Evolutionary conservation across 495 filamentous ascomycete genomes (phyloP).

Genomic region (Pseudoneurospora amorphoporcata): DNA sequence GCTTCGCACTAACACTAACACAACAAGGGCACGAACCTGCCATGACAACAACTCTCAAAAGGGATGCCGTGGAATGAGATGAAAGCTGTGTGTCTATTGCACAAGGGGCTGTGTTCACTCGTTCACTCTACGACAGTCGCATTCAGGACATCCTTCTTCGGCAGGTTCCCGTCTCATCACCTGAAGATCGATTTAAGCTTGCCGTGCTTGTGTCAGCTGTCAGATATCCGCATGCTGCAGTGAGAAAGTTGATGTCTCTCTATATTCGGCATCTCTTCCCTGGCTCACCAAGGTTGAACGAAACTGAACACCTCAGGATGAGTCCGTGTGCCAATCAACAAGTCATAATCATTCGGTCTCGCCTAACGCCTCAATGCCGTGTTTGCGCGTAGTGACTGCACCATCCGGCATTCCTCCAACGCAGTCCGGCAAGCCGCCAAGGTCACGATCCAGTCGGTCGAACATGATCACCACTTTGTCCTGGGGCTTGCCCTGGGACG

Average conservation of each 20-base stretch:
- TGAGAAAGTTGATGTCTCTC: not conserved
- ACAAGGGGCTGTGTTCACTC: not conserved
- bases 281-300: not conserved
- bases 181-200: not conserved
- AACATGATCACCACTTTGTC: not conserved
- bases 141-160: not conserved
- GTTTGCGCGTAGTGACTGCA: not conserved
- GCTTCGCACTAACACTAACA: not conserved
- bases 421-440: slow-evolving; percentile 27
- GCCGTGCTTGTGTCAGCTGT: not conserved
- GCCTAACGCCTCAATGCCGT: not conserved
- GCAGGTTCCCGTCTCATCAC: not conserved
- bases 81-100: not conserved
- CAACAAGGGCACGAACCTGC: not conserved
- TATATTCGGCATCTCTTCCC: not conserved
- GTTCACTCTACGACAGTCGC: not conserved
- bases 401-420: slow-evolving; percentile 38
- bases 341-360: not conserved
- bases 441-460: slow-evolving; percentile 2
- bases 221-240: not conserved
- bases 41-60: not conserved
- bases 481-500: not conserved
- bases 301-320: not conserved
- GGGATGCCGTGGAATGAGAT: not conserved
- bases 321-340: not conserved